Percentiles rank a stretch among this genome's conserved stretches.
These are phyloP conservation scores for Galerina marginata DNA, from an alignment of 768 basidiomycete species.

Conservation along the genomic window DNA sequence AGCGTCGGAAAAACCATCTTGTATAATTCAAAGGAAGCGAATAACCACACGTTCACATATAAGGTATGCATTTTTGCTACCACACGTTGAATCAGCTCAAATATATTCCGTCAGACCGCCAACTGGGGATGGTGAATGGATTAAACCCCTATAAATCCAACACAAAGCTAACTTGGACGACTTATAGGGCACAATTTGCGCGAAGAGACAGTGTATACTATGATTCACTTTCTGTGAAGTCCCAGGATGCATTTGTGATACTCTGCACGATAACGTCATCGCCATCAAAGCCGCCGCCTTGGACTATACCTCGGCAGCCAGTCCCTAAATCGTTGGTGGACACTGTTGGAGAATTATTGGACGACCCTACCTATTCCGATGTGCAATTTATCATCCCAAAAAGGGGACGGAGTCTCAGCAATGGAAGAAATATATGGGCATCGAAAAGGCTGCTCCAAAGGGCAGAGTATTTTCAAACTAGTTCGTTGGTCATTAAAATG, in stretches of 20 bases:
- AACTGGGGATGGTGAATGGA: slow-evolving; percentile 85
- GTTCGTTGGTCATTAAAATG: slow-evolving; percentile 38
- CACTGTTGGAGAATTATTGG: slow-evolving; percentile 74
- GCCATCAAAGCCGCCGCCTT: slow-evolving; percentile 54
- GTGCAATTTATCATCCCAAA: slow-evolving; percentile 77
- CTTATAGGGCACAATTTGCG: slow-evolving; percentile 76
- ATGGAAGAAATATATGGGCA: slow-evolving; percentile 64
- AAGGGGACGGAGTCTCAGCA: slow-evolving; percentile 39
- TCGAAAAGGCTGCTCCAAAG: slow-evolving; percentile 68
- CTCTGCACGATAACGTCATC: slow-evolving; percentile 80
- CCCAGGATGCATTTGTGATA: slow-evolving; percentile 74
- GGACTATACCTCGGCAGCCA: slow-evolving; percentile 49
- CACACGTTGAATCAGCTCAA: neutral
- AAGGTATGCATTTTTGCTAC: slow-evolving; percentile 39
- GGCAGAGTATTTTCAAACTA: slow-evolving; percentile 80
- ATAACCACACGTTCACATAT: slow-evolving; percentile 81
- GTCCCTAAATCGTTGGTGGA: slow-evolving; percentile 74
- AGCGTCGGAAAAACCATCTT: slow-evolving; percentile 51
- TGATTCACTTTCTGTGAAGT: slow-evolving; percentile 53
- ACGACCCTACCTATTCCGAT: slow-evolving; percentile 86
- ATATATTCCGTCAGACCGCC: slow-evolving; percentile 56
- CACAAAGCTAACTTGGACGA: neutral
- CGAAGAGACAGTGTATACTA: slow-evolving; percentile 74
- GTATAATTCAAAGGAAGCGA: slow-evolving; percentile 77
- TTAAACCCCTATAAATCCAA: neutral